A percentile compares a stretch with the other conserved stretches of the same genome.
phyloP scores from a whole-genome alignment of 2,329 filamentous ascomycete genomes.

The Aspergillus pseudonomiae region DNA sequence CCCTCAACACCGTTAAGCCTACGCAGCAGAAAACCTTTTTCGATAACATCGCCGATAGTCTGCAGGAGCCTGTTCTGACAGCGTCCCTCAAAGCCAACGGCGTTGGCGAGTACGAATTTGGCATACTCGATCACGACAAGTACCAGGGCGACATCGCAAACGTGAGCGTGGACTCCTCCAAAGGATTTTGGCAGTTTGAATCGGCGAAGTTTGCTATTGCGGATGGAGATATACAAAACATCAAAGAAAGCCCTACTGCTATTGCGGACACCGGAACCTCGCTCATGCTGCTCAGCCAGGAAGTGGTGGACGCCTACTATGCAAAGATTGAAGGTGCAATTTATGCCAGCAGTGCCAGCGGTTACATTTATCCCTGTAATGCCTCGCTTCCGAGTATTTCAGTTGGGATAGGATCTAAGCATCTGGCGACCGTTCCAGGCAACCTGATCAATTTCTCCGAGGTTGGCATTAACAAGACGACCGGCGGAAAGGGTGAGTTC shows the following conservation, averaged over 20 bases:
- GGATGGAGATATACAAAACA: constrained; percentile 40
- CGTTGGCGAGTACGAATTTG: constrained; percentile 73
- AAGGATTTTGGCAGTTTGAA: constrained; percentile 71
- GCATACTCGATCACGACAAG: constrained; percentile 65
- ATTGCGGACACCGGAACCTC: constrained; percentile 72
- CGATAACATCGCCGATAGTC: constrained; percentile 65
- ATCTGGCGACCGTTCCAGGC: constrained; percentile 58
- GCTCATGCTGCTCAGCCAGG: constrained; percentile 62
- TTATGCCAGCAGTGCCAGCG: constrained; percentile 46
- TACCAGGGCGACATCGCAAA: constrained; percentile 66
- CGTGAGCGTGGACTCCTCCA: constrained; percentile 61
- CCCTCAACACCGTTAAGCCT: constrained; percentile 67
- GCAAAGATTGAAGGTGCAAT: constrained; percentile 55
- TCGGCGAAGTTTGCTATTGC: constrained; percentile 61
- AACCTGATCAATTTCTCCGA: constrained; percentile 59
- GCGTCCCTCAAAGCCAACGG: constrained; percentile 65
- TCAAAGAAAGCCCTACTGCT: constrained; percentile 43
- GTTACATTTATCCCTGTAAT: constrained; percentile 63
- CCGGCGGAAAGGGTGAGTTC: constrained; percentile 42
- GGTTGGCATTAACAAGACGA: constrained; percentile 48
- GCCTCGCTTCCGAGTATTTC: constrained; percentile 57
- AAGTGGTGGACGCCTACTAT: constrained; percentile 65
- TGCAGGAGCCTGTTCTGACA: constrained; percentile 70
- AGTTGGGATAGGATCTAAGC: constrained; percentile 56
- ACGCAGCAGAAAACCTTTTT: constrained; percentile 72